Conservation (phyloP, 129 eudicot species). For the Flaveria ramosissima region DNA sequence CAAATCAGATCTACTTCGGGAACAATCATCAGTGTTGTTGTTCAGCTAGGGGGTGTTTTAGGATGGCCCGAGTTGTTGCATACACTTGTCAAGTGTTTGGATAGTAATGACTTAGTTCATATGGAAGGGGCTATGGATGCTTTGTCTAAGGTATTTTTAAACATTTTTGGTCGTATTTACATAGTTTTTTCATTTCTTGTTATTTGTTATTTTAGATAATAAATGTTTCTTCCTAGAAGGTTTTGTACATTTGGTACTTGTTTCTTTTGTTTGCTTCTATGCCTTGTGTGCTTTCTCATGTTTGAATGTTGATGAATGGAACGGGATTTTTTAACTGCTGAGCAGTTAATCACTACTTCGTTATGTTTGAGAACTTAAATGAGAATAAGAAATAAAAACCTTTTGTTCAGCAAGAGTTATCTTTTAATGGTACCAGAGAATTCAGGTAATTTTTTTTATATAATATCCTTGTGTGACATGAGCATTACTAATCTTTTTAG, state of each 20-base stretch:
- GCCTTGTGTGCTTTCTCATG: conserved; percentile 12
- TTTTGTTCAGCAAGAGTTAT: not conserved
- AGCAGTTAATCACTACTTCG: not conserved
- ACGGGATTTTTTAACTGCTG: not conserved
- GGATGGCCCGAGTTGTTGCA: conserved; percentile 90
- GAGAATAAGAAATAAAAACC: not conserved
- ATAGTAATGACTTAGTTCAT: conserved; percentile 74
- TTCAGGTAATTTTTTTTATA: not conserved
- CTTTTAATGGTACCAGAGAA: not conserved
- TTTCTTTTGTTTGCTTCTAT: conserved; percentile 13
- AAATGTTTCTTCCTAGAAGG: conserved; percentile 4
- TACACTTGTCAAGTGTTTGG: conserved; percentile 77
- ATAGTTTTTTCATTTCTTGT: not conserved
- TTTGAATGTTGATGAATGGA: not conserved
- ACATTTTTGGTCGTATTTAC: not conserved
- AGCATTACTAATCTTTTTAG: not conserved
- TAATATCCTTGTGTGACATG: not conserved
- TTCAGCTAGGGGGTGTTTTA: conserved; percentile 80
- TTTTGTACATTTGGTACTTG: conserved; percentile 11
- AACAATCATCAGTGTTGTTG: conserved; percentile 81
- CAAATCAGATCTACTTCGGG: conserved; percentile 90
- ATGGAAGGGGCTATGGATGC: conserved; percentile 99
- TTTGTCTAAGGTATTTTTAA: conserved; percentile 77
- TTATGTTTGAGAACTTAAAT: conserved; percentile 1
- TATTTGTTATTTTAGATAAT: conserved; percentile 1